Conservation (phyloP, 2,329 filamentous ascomycete genomes). For the Coniochaeta ligniaria region DNA sequence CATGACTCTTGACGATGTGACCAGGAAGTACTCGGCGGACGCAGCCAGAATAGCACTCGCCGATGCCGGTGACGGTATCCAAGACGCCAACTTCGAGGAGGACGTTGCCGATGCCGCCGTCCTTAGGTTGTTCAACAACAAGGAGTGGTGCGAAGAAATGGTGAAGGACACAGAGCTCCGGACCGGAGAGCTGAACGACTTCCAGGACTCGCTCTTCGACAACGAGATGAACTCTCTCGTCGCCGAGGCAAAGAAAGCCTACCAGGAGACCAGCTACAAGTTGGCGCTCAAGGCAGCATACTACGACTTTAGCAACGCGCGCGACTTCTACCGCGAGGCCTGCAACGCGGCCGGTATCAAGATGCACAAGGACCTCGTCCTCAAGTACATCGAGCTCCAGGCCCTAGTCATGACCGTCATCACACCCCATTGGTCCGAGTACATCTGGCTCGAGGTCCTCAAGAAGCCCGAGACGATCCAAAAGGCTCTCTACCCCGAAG, state of each 20-base stretch:
- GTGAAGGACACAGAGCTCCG: constrained; percentile 65
- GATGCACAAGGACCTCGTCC: constrained; percentile 77
- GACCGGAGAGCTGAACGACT: constrained; percentile 64
- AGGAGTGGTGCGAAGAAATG: constrained; percentile 90
- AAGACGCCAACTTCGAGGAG: constrained; percentile 97
- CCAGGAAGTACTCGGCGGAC: constrained; percentile 90
- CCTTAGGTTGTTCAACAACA: constrained; percentile 67
- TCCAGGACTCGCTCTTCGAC: constrained; percentile 84
- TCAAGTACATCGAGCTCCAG: constrained; percentile 75
- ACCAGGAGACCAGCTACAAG: constrained; percentile 75
- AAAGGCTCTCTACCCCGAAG: constrained; percentile 66
- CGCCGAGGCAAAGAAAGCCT: constrained; percentile 71
- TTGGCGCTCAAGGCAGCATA: constrained; percentile 78
- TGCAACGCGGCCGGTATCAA: constrained; percentile 69
- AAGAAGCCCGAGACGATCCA: constrained; percentile 72
- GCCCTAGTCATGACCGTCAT: constrained; percentile 65
- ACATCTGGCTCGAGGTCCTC: constrained; percentile 89
- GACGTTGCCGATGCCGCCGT: constrained; percentile 88
- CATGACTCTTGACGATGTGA: constrained; percentile 78
- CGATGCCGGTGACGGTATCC: constrained; percentile 88
- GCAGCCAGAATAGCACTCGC: constrained; percentile 83
- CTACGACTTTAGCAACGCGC: constrained; percentile 84
- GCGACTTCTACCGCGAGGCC: constrained; percentile 85
- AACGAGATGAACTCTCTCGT: constrained; percentile 87
- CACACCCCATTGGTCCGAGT: constrained; percentile 89